These are phyloP conservation scores for Apophysomyces sp. DNA, from an alignment of 371 early-diverging fungal genomes.

Conservation along the genomic window DNA sequence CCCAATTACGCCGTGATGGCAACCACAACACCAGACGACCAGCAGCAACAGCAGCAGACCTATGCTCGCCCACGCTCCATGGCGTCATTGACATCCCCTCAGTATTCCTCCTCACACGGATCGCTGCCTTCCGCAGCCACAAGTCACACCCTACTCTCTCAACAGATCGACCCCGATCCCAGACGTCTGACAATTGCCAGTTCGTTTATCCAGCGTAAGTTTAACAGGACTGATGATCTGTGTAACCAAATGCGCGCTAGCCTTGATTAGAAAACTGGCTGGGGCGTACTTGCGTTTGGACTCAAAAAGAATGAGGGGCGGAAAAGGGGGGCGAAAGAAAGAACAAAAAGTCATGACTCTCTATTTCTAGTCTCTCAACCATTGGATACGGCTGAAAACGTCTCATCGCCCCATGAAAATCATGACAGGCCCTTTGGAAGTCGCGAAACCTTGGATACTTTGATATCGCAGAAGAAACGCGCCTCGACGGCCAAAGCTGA, in stretches of 20 bases:
- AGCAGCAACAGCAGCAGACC: background rate
- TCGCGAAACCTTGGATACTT: background rate
- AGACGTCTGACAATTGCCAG: constrained; percentile 8
- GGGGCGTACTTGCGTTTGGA: background rate
- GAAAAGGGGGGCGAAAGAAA: background rate
- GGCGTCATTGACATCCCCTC: constrained; percentile 1
- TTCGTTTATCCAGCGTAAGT: constrained; percentile 4
- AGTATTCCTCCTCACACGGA: constrained; percentile 11
- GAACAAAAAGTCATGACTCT: background rate
- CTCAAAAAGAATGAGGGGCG: background rate
- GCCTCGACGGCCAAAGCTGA: background rate
- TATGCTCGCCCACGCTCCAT: constrained; percentile 1
- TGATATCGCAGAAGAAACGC: background rate
- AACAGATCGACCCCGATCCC: constrained; percentile 6
- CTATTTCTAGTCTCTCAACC: background rate
- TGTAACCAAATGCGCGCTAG: constrained; percentile 1
- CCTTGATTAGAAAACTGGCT: constrained; percentile 2
- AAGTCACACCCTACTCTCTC: background rate
- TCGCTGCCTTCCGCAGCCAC: constrained; percentile 4
- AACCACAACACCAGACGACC: background rate
- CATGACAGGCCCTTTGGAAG: background rate
- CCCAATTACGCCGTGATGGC: background rate
- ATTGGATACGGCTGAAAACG: background rate
- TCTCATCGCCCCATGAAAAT: background rate
- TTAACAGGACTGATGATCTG: background rate